Evolutionary conservation across 192 early-diverging fungal species (phyloP), one percentile per base, ranked within the genome.

Genomic region (Allomyces javanicus): DNA sequence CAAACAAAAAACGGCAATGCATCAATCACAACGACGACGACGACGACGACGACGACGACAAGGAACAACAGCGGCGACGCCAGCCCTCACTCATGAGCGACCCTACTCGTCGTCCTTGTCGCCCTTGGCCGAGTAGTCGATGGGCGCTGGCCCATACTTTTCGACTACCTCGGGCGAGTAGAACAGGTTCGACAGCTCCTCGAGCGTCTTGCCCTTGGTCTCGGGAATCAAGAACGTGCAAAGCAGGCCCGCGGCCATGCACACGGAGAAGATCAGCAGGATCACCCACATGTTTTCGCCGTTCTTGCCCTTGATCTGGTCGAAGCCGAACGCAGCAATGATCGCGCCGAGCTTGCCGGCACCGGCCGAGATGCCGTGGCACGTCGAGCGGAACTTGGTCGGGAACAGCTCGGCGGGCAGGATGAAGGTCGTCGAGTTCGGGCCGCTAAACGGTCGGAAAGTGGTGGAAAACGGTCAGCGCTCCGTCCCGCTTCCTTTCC

Each of bases 321-420:
- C 73, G 65, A 90, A 89, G 10, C 82, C 86, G 63, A 85, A 75
- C 71, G 87, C 85, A 4, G 89, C 83, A 58, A 88, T 68, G 64
- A 90, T 83, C 63, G 89, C 86, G 33, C 89, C 89, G 11, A 87
- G 26, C 71, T 91, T 91, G 55, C 89, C 89, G 7, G 79, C 73
- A 19, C 87, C 89, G 10, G 89, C 89, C 14, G 84, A 83, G 65
- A 91, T 89, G 68, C 89, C 89, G 67, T 90, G 88, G 24, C 80
- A 78, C 9, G 89, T 89, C 0, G 88, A 85, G 33, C 88, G 75
- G 75, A 88, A 89, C 10, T 87, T 79, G 10, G 89, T 91, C 4
- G 89, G 89, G 76, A 88, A 91, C 12, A 81, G 81, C 70, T 91
- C 89, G 66, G 83, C 85, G 44, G 89, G 89, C 63, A 90, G 83